A percentile compares a stretch with the other conserved stretches of the same genome.
Evolutionary conservation across 2,329 filamentous ascomycete genomes (phyloP).

Genomic region (Pseudogymnoascus sp.): DNA sequence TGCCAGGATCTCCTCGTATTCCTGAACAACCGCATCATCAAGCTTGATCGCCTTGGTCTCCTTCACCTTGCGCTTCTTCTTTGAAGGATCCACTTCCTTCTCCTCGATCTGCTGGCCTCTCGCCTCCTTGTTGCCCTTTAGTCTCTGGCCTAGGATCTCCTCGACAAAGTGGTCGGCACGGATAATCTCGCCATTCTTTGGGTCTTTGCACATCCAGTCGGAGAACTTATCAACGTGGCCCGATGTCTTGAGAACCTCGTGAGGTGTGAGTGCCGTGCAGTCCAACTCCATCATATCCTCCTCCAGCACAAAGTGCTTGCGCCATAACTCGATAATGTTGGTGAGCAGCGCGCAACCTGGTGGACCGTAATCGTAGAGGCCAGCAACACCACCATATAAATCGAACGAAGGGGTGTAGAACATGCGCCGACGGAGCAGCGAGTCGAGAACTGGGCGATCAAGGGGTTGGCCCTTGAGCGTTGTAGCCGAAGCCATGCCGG

Average conservation of each 20-base stretch:
- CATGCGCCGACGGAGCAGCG: slow-evolving; percentile 75
- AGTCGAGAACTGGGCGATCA: slow-evolving; percentile 73
- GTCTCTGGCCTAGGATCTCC: slow-evolving; percentile 75
- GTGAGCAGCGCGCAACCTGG: slow-evolving; percentile 61
- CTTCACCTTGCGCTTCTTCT: slow-evolving; percentile 87
- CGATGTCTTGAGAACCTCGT: slow-evolving; percentile 88
- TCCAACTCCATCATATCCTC: slow-evolving; percentile 70
- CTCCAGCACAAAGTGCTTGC: slow-evolving; percentile 65
- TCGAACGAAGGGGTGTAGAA: slow-evolving; percentile 97
- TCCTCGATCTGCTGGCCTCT: slow-evolving; percentile 74
- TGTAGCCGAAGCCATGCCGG: slow-evolving; percentile 52
- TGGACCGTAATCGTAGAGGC: slow-evolving; percentile 65
- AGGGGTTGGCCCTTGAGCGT: slow-evolving; percentile 86
- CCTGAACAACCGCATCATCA: slow-evolving; percentile 73
- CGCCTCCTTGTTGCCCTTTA: slow-evolving; percentile 88
- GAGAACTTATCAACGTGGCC: slow-evolving; percentile 93
- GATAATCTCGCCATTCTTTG: slow-evolving; percentile 93
- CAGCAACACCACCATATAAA: slow-evolving; percentile 82
- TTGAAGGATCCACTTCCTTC: slow-evolving; percentile 60
- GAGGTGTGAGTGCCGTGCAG: slow-evolving; percentile 86
- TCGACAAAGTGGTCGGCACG: slow-evolving; percentile 95
- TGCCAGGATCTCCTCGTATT: slow-evolving; percentile 87
- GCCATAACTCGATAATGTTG: slow-evolving; percentile 63
- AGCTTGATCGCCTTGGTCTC: slow-evolving; percentile 73
- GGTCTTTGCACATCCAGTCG: slow-evolving; percentile 99